Base-by-base conservation (phyloP, 2,329 filamentous ascomycete species). In the Fusarium penzigii region DNA sequence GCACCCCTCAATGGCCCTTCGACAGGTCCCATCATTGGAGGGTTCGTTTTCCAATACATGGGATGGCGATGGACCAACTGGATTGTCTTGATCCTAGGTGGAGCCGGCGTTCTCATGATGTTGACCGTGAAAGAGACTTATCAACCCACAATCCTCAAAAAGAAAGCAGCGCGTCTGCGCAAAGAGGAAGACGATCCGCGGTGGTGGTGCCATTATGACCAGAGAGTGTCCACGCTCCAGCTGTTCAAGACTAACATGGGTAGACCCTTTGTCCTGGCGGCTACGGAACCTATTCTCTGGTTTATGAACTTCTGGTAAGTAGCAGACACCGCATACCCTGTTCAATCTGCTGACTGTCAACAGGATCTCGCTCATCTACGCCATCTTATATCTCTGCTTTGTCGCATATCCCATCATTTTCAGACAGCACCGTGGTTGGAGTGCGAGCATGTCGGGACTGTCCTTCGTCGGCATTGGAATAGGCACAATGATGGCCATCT, bases 11-110 rank as follows among this genome's bases (percentile, higher is more conserved):
- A 96, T 65, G 92, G 88, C 14, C 88, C 79, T 20, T 63, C 64
- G 56, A 64, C 69, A 45, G 66, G 70, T 1, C 58, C 59, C 17
- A 51, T 67, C 1, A 86, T 96, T 34, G 92, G 92, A 17, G 92
- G 92, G 0, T 95, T 96, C 61, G 65, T 73, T 16, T 75, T 66
- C 59, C 79, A 92, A 69, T 85, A 88, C 57, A 75, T 94, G 3
- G 91, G 90, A 11, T 97, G 92, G 92, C 76, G 92, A 29, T 96
- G 91, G 90, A 87, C 87, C 38, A 89, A 89, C 65, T 96, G 90
- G 88, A 78, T 94, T 17, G 82, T 87, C 9, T 72, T 93, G 64
- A 92, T 95, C 46, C 78, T 90, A 10, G 81, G 82, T 0, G 89
- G 82, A 1, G 76, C 80, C 1, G 84, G 83, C 0, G 81, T 86